A percentile compares a stretch with the other conserved stretches of the same genome.
Evolutionary conservation across 2,329 filamentous ascomycete genomes (phyloP).

Genomic region (Aspergillus ibericus): DNA sequence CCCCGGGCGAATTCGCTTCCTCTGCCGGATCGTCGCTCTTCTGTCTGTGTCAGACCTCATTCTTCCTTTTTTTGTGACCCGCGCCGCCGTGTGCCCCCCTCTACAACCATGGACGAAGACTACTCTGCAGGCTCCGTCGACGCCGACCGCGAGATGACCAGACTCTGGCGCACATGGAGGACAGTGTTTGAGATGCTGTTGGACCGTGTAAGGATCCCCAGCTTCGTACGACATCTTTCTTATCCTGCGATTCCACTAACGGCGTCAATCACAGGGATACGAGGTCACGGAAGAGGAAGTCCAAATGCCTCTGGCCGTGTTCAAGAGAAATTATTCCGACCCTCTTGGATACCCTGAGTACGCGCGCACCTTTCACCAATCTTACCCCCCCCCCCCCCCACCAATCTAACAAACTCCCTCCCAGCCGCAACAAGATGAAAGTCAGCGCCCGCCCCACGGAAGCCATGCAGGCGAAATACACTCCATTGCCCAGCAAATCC

Average conservation of each 20-base stretch:
- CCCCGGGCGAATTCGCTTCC: conserved; percentile 20
- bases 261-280: conserved; percentile 70
- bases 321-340: conserved; percentile 70
- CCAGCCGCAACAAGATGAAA: conserved; percentile 76
- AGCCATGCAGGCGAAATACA: conserved; percentile 82
- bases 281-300: conserved; percentile 87
- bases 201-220: conserved; percentile 70
- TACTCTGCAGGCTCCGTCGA: conserved; percentile 37
- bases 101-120: conserved; percentile 41
- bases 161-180: conserved; percentile 90
- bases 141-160: conserved; percentile 50
- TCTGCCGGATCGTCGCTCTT: conserved; percentile 12
- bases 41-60: conserved; percentile 13
- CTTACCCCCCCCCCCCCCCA: conserved; percentile 7
- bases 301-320: conserved; percentile 79
- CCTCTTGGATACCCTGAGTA: conserved; percentile 75
- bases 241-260: neutral
- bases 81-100: conserved; percentile 11
- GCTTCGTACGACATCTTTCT: neutral
- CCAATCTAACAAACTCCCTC: neutral
- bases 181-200: conserved; percentile 94
- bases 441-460: conserved; percentile 85
- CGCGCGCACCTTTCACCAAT: conserved; percentile 36
- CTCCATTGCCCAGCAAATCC: conserved; percentile 65
- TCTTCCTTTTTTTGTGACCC: conserved; percentile 4